Evolutionary conservation across 345 rosid species (phyloP), one percentile per base, ranked within the genome.

Genomic region (Barbarea vulgaris): DNA sequence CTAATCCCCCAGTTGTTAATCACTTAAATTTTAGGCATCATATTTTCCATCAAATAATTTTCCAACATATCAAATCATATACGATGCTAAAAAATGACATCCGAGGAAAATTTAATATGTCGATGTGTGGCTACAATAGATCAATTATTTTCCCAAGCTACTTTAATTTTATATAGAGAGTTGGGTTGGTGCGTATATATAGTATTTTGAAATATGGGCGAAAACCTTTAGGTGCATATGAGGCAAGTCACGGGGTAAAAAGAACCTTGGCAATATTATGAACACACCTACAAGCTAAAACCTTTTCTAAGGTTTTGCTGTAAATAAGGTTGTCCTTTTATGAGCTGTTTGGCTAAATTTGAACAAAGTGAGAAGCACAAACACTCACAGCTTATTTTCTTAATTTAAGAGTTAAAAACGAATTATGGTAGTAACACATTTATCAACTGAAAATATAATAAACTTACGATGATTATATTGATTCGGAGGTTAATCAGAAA

Each of bases 231-330:
- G 64, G 77, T 27, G 41, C 58, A 46, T 65, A 56, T 34, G 72
- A 64, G 58, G n/a, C 39, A 55, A 58, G 78, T 67, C 68, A 75
- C 79, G 68, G 79, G 41, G 37, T 25, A 47, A 46, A 33, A 46
- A 56, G 51, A 66, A 36, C 12, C 14, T 74, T 66, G 52, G 34
- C 78, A 5, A 37, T 66, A 74, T 24, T 57, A 48, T 47, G 53
- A 74, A 74, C 60, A 74, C 52, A 19, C 78, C 60, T 74, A 67
- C 44, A 57, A 57, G 46, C 72, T 65, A 56, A 46, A 67, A 18
- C 17, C 39, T 33, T 65, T 17, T 25, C 11, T 17, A 64, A 12
- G 76, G 66, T 51, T 73, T 44, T 64, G 67, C 13, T 64, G 53
- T 66, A 66, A 66, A 36, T 25, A 19, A n/a, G 24, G 61, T 57